Conservation (phyloP, 495 filamentous ascomycete species). For the Lophiotrema nucula region DNA sequence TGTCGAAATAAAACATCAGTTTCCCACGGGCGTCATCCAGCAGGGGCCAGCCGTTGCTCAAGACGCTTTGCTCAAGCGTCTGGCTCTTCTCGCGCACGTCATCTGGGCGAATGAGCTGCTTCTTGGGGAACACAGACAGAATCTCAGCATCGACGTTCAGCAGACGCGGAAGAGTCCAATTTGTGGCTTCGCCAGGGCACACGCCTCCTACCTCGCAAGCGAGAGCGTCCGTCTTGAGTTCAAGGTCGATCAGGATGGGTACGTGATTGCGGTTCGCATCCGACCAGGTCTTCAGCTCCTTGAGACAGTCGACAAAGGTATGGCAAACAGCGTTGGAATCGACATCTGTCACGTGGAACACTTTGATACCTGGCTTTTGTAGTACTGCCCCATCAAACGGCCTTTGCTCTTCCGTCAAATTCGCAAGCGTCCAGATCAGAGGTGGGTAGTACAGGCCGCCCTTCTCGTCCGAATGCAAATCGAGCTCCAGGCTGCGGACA, state of each 20-base stretch:
- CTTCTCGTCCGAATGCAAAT: slow-evolving; percentile 35
- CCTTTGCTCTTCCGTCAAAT: slow-evolving; percentile 13
- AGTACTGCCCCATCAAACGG: slow-evolving; percentile 17
- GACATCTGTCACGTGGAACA: slow-evolving; percentile 37
- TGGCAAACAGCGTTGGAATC: slow-evolving; percentile 35
- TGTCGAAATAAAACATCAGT: slow-evolving; percentile 38
- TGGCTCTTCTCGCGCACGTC: slow-evolving; percentile 26
- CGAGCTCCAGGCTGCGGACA: slow-evolving; percentile 35
- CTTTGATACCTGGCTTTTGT: slow-evolving; percentile 30
- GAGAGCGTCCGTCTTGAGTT: slow-evolving; percentile 31
- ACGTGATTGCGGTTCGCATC: slow-evolving; percentile 32
- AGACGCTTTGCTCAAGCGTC: slow-evolving; percentile 33
- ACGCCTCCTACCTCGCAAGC: slow-evolving; percentile 17
- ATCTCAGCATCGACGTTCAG: slow-evolving; percentile 36
- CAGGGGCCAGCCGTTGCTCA: slow-evolving; percentile 35
- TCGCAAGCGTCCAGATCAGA: slow-evolving; percentile 30
- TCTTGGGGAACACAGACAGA: slow-evolving; percentile 28
- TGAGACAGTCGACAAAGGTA: slow-evolving; percentile 35
- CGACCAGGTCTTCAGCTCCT: slow-evolving; percentile 33
- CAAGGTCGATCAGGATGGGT: slow-evolving; percentile 38
- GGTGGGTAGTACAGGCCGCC: slow-evolving; percentile 35
- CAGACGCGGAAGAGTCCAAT: slow-evolving; percentile 17
- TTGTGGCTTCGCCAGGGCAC: slow-evolving; percentile 20
- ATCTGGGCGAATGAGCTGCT: slow-evolving; percentile 33
- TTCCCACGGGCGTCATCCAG: slow-evolving; percentile 16